These are phyloP conservation scores for Prunus campanulata DNA, from an alignment of 306 rosid genomes.

Conservation along the genomic window DNA sequence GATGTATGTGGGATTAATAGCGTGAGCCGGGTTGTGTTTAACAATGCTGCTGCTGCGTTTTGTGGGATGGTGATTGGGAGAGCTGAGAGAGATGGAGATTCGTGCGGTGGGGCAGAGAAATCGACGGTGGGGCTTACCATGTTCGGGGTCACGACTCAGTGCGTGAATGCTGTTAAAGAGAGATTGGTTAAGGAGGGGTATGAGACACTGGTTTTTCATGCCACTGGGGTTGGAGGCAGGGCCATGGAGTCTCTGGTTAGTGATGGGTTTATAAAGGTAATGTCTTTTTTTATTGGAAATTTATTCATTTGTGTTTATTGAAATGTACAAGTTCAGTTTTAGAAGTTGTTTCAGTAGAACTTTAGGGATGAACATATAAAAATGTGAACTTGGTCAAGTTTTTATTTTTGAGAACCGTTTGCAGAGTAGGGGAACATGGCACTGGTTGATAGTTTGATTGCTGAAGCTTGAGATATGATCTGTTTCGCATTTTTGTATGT, in stretches of 20 bases:
- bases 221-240: constrained; percentile 93
- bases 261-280: constrained; percentile 85
- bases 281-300: neutral
- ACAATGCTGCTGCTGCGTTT: constrained; percentile 83
- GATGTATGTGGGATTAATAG: constrained; percentile 81
- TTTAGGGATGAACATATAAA: neutral
- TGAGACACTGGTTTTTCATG: constrained; percentile 84
- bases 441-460: neutral
- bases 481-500: neutral
- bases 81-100: constrained; percentile 37
- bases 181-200: constrained; percentile 70
- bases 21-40: constrained; percentile 62
- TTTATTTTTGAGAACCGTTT: neutral
- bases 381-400: neutral
- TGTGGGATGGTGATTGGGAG: constrained; percentile 87
- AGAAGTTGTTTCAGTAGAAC: neutral
- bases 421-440: neutral
- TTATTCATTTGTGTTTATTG: neutral
- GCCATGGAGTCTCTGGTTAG: constrained; percentile 92
- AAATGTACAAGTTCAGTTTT: neutral
- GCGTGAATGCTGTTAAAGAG: constrained; percentile 66
- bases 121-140: constrained; percentile 75
- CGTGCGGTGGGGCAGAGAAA: constrained; percentile 33
- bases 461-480: neutral
- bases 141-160: constrained; percentile 91